These are phyloP conservation scores for Daldinia concentrica DNA, from an alignment of 495 filamentous ascomycete genomes.

Conservation along the genomic window DNA sequence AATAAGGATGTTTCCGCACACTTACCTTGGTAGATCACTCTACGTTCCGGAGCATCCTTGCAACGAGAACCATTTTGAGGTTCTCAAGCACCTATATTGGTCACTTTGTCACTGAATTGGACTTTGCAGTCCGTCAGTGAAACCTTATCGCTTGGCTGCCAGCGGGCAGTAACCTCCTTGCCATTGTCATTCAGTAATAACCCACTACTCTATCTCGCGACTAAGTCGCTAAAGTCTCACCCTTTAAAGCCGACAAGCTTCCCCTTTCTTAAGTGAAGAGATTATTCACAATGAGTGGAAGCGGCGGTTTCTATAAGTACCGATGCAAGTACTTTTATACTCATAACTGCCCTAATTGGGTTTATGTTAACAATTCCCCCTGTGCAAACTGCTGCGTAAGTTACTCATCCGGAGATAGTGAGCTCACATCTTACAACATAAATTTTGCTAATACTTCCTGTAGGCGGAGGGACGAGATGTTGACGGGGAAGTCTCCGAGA, in stretches of 20 bases:
- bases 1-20: constrained; percentile 37
- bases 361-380: constrained; percentile 66
- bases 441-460: constrained; percentile 22
- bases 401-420: constrained; percentile 11
- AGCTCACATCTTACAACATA: background rate
- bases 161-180: constrained; percentile 32
- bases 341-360: constrained; percentile 68
- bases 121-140: constrained; percentile 36
- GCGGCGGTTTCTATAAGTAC: constrained; percentile 68
- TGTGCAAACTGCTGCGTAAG: constrained; percentile 67
- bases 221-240: constrained; percentile 8
- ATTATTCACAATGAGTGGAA: constrained; percentile 60
- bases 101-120: constrained; percentile 22
- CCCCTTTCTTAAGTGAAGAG: background rate
- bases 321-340: constrained; percentile 69
- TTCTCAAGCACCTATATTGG: constrained; percentile 13
- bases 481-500: constrained; percentile 43
- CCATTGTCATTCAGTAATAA: background rate
- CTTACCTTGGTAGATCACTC: constrained; percentile 30
- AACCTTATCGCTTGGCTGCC: constrained; percentile 36
- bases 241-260: constrained; percentile 10
- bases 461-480: constrained; percentile 61
- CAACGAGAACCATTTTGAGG: constrained; percentile 21
- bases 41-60: constrained; percentile 30
- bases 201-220: background rate